These are phyloP conservation scores for Cytospora chrysosperma DNA, from an alignment of 2,329 filamentous ascomycete genomes.

Conservation along the genomic window DNA sequence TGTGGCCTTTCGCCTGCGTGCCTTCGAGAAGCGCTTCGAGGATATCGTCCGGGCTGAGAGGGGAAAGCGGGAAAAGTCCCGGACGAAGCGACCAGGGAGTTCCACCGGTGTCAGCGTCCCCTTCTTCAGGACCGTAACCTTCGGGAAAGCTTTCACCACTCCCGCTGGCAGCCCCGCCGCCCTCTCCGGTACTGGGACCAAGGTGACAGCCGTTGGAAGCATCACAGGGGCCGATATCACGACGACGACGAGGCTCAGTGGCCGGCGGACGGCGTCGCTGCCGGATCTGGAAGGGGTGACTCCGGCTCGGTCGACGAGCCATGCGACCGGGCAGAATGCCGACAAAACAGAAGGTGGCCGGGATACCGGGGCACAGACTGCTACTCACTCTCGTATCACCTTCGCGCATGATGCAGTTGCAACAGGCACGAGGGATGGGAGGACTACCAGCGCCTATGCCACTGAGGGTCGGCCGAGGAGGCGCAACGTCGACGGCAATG, in stretches of 20 bases:
- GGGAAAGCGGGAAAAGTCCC: conserved; percentile 28
- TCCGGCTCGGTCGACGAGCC: neutral
- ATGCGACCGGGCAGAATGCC: neutral
- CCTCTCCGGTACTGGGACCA: conserved; percentile 6
- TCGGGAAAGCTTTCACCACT: conserved; percentile 17
- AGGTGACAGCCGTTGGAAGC: neutral
- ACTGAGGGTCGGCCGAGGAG: neutral
- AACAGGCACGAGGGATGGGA: neutral
- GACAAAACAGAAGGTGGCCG: neutral
- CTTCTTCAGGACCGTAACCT: conserved; percentile 1
- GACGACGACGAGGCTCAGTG: neutral
- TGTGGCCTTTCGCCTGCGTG: conserved; percentile 57
- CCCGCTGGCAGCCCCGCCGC: neutral
- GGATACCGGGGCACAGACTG: neutral
- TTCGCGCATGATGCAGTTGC: conserved; percentile 4
- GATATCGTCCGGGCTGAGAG: conserved; percentile 43
- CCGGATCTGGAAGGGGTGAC: conserved; percentile 1
- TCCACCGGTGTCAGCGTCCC: conserved; percentile 15
- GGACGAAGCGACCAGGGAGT: conserved; percentile 27
- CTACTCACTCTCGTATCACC: conserved; percentile 2
- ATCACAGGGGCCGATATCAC: neutral
- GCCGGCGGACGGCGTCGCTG: conserved; percentile 7
- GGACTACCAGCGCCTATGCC: conserved; percentile 2
- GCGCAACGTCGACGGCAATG: neutral
- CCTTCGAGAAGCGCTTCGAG: conserved; percentile 62